phyloP scores from a whole-genome alignment of 1,284 basidiomycete genomes.

The Garcileccinum viscosum region DNA sequence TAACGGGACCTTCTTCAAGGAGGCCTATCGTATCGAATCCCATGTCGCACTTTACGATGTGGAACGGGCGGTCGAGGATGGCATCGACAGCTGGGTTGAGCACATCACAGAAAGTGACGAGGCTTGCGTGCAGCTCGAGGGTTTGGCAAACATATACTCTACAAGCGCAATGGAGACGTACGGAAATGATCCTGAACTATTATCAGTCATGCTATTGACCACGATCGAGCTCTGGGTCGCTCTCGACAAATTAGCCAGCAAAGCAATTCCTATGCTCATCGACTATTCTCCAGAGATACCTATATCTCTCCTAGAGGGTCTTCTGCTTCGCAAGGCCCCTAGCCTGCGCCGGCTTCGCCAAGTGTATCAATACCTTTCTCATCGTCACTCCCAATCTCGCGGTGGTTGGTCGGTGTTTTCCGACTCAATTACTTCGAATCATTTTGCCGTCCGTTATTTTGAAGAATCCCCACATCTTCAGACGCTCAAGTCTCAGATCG shows the following conservation, averaged over 20 bases:
- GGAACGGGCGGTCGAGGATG: slow-evolving; percentile 1
- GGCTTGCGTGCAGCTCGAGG: background rate
- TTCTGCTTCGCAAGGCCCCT: background rate
- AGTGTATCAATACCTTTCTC: slow-evolving; percentile 38
- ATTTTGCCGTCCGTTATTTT: slow-evolving; percentile 43
- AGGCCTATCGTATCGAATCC: slow-evolving; percentile 12
- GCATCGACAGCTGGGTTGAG: background rate
- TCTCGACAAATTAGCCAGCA: background rate
- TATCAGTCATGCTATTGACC: slow-evolving; percentile 3
- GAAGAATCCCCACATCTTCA: slow-evolving; percentile 24
- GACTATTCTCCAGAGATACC: slow-evolving; percentile 5
- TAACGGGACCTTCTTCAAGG: slow-evolving; percentile 9
- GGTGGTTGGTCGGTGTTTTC: slow-evolving; percentile 31
- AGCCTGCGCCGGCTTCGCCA: background rate
- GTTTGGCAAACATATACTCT: background rate
- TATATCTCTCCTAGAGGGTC: background rate
- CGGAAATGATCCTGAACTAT: background rate
- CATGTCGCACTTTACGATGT: background rate
- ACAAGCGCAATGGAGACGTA: background rate
- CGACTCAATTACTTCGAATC: background rate
- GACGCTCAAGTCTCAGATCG: slow-evolving; percentile 37
- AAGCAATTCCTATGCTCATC: background rate
- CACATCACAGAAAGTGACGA: background rate
- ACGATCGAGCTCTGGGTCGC: background rate
- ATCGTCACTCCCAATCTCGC: slow-evolving; percentile 29